Conservation (phyloP, 83 land plant species). For the Picea abies region DNA sequence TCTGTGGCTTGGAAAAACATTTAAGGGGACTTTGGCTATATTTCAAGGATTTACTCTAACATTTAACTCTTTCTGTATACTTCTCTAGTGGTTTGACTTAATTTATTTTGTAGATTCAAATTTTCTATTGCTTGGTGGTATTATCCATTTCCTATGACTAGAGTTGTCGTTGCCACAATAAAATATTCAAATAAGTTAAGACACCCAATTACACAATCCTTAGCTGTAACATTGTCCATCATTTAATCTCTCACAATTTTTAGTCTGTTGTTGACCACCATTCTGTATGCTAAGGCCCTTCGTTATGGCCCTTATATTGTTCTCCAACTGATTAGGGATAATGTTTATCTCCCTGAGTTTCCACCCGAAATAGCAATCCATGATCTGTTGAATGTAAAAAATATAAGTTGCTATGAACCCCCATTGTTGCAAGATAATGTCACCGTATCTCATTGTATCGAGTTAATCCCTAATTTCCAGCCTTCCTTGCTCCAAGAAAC, state of each 20-base stretch:
- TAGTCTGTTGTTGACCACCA: constrained; percentile 28
- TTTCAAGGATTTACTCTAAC: constrained; percentile 65
- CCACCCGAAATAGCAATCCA: no score
- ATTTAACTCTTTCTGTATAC: constrained; percentile 75
- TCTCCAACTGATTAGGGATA: no score
- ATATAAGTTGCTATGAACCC: no score
- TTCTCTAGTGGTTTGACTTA: constrained; percentile 63
- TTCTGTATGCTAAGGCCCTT: constrained; percentile 37
- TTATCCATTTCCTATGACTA: constrained; percentile 82
- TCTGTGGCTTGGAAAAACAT: constrained; percentile 84
- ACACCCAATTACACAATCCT: constrained; percentile 30
- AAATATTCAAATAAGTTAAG: constrained; percentile 48
- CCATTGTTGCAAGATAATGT: no score
- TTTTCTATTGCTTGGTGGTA: constrained; percentile 93
- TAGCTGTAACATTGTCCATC: constrained; percentile 43
- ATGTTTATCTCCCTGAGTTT: no score
- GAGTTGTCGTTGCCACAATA: constrained; percentile 71
- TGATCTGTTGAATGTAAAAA: no score
- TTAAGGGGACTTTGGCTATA: constrained; percentile 67
- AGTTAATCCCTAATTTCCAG: no score
- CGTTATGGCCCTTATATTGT: no score
- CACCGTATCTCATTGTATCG: no score
- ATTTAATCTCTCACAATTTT: constrained; percentile 31
- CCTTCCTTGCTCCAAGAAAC: no score
- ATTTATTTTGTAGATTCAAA: constrained; percentile 73